phyloP scores from a whole-genome alignment of 2,329 filamentous ascomycete genomes.

The Pseudogymnoascus sp. region DNA sequence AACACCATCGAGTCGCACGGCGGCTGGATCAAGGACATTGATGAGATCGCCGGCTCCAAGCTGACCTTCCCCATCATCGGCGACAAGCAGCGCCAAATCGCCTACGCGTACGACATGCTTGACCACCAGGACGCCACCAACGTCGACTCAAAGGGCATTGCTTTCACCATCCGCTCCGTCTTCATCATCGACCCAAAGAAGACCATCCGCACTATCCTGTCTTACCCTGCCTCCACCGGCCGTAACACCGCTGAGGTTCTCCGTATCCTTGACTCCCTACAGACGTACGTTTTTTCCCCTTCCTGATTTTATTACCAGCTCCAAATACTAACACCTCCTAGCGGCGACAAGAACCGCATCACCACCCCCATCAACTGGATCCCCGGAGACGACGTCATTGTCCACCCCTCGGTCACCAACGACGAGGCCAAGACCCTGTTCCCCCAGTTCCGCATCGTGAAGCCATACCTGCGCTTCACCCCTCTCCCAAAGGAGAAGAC shows the following conservation, averaged over 20 bases:
- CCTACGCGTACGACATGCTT: conserved; percentile 73
- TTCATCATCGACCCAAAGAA: conserved; percentile 92
- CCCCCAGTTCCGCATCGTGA: conserved; percentile 61
- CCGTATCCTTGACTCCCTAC: conserved; percentile 53
- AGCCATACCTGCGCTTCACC: conserved; percentile 69
- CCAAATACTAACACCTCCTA: neutral
- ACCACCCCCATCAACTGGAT: conserved; percentile 89
- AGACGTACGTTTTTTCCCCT: conserved; percentile 8
- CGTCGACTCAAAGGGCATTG: conserved; percentile 72
- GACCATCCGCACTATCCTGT: conserved; percentile 86
- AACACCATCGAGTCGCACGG: conserved; percentile 79
- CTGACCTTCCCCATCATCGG: conserved; percentile 73
- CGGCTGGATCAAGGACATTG: conserved; percentile 84
- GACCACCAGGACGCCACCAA: conserved; percentile 76
- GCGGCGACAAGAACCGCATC: conserved; percentile 76
- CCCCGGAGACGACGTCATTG: conserved; percentile 83
- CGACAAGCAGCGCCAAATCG: conserved; percentile 70
- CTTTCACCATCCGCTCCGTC: conserved; percentile 89
- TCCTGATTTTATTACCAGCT: neutral
- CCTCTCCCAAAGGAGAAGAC: conserved; percentile 47
- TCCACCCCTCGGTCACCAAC: conserved; percentile 73
- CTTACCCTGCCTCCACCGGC: conserved; percentile 86
- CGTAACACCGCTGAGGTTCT: conserved; percentile 74
- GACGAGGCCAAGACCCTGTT: conserved; percentile 84
- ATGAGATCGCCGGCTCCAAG: conserved; percentile 63